Base-by-base conservation (phyloP, 2,329 filamentous ascomycete species). In the Pestalotiopsis fici region DNA sequence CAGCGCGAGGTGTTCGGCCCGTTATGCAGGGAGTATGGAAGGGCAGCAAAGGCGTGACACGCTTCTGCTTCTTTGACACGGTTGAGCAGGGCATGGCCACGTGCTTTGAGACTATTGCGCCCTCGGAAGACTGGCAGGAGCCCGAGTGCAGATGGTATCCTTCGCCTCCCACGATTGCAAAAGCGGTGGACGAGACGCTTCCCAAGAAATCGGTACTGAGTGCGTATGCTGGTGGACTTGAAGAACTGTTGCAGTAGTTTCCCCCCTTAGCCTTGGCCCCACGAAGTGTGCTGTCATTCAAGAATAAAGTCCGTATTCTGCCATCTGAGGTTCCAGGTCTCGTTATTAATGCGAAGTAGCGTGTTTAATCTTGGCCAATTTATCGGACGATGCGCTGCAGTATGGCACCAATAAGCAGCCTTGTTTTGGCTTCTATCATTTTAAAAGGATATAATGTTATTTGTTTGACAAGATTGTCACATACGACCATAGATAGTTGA, bases 21-120 rank as follows among this genome's bases (percentile, higher is more conserved):
- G 21, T n/a, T 12, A 62, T 62, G 59, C 35, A 25, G 12, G 59
- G 59, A 11, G 21, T 43, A 11, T 62, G 37, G 59, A 62, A 18
- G 13, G 37, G 59, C 21, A 7, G n/a, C 4, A 23, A 28, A 12
- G 59, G 59, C 3, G 59, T 13, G n/a, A 50, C 59, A 4, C 59
- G 21, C 37, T 62, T 62, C 12, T 62, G 59, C 35, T 62, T 62
- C 59, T 62, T 62, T 27, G 59, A 62, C 23, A 62, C 37, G 59
- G 59, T 50, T 9, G 59, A 47, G 23, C 31, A 62, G 23, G 59
- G 59, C 3, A 25, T 62, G 59, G 35, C 59, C 7, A 62, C 59
- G 21, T 62, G 59, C 59, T 62, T 62, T 11, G 59, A 62, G 59
- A 62, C 59, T 18, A 62, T 62, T 50, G 37, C n/a, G 37, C 18